These are phyloP conservation scores for Cymodocea nodosa DNA, from an alignment of 116 monocot species.

Conservation along the genomic window DNA sequence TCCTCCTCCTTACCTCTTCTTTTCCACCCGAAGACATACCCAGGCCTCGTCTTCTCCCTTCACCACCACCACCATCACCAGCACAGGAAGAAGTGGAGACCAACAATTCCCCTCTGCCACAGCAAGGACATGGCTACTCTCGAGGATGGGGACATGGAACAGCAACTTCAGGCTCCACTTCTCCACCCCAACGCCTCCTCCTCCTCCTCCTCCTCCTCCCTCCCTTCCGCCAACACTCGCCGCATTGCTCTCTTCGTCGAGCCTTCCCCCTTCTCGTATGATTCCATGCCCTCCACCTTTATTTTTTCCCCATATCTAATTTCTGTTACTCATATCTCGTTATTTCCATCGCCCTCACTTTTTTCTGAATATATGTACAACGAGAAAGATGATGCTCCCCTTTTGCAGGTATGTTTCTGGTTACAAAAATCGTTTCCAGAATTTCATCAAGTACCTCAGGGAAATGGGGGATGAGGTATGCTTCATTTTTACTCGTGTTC, in stretches of 20 bases:
- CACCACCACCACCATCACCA: background rate
- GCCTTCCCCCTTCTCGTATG: conserved; percentile 83
- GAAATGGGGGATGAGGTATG: conserved; percentile 95
- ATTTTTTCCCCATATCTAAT: background rate
- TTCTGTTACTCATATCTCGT: background rate
- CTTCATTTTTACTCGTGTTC: no score
- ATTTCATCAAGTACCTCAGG: conserved; percentile 79
- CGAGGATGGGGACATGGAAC: background rate
- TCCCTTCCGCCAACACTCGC: conserved; percentile 31
- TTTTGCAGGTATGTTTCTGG: conserved; percentile 78
- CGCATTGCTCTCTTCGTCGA: conserved; percentile 93
- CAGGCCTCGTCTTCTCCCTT: background rate
- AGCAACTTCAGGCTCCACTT: conserved; percentile 13
- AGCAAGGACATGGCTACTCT: conserved; percentile 6
- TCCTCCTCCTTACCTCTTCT: background rate
- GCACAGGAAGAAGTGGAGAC: background rate
- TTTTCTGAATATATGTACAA: background rate
- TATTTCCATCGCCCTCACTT: background rate
- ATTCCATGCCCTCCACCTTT: background rate
- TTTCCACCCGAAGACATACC: background rate
- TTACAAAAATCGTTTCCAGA: conserved; percentile 93
- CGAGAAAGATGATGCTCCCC: background rate
- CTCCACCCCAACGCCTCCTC: background rate
- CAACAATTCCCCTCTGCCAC: background rate
- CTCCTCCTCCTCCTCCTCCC: background rate